Evolutionary conservation across 805 yeast species (phyloP).

Genomic region (Zygosaccharomyces lentus): DNA sequence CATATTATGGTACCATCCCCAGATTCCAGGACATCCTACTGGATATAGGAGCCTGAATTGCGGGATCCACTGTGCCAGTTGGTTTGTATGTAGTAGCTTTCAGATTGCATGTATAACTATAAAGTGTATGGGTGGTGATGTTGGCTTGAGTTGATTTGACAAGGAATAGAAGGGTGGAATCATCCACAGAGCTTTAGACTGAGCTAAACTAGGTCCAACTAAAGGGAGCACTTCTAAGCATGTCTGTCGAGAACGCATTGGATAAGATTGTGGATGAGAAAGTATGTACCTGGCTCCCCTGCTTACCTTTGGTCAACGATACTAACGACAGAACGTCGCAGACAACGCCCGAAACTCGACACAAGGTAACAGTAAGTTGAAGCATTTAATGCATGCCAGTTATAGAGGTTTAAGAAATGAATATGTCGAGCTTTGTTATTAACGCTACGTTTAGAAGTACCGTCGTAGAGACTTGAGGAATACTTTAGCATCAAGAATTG

Average conservation of each 20-base stretch:
- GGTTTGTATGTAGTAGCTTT: neutral
- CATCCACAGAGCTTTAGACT: neutral
- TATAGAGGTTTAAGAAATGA: neutral
- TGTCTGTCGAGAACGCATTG: slow-evolving; percentile 21
- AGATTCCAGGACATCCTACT: slow-evolving; percentile 26
- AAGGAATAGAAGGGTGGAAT: neutral
- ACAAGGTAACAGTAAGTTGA: slow-evolving; percentile 21
- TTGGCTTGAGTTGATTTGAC: neutral
- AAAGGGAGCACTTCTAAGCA: slow-evolving; percentile 2
- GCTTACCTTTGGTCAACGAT: neutral
- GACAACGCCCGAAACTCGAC: slow-evolving; percentile 12
- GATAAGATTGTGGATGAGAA: slow-evolving; percentile 19
- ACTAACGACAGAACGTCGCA: slow-evolving; percentile 9
- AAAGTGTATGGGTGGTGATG: neutral
- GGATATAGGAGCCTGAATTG: slow-evolving; percentile 11
- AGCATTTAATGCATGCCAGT: neutral
- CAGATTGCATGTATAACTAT: neutral
- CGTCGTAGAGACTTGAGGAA: slow-evolving; percentile 36
- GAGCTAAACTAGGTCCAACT: neutral
- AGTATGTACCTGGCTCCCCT: slow-evolving; percentile 12
- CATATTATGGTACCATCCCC: slow-evolving; percentile 16
- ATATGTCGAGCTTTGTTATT: neutral
- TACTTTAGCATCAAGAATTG: slow-evolving; percentile 27
- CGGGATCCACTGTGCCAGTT: neutral
- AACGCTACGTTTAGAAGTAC: slow-evolving; percentile 20